phyloP scores from a whole-genome alignment of 257 asterid genomes.

The Rauvolfia tetraphylla region DNA sequence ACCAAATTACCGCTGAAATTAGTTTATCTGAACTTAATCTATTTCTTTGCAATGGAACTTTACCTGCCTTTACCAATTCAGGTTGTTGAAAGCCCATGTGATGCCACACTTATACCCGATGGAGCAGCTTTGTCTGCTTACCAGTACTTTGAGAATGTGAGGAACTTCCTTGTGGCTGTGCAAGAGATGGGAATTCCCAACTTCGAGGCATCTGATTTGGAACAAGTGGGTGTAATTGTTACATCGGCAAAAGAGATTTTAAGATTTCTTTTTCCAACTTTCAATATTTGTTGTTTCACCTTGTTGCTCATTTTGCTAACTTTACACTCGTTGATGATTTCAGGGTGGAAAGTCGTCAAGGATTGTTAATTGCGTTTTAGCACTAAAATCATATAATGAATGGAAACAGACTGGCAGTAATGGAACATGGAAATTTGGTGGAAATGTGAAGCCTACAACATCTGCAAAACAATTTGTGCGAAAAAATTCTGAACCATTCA shows the following conservation, averaged over 20 bases:
- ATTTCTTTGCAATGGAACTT: neutral
- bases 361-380: conserved; percentile 83
- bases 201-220: conserved; percentile 95
- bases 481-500: conserved; percentile 86
- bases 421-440: conserved; percentile 91
- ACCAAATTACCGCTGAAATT: neutral
- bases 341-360: conserved; percentile 98
- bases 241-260: neutral
- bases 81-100: conserved; percentile 90
- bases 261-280: neutral
- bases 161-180: conserved; percentile 89
- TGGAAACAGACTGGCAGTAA: conserved; percentile 79
- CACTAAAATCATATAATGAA: conserved; percentile 75
- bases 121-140: conserved; percentile 94
- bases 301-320: conserved; percentile 4
- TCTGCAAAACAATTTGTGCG: conserved; percentile 75
- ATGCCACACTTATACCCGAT: conserved; percentile 67
- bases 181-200: conserved; percentile 89
- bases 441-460: conserved; percentile 58
- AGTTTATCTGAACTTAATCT: conserved; percentile 2
- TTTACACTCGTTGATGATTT: conserved; percentile 4
- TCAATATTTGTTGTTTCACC: neutral
- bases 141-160: conserved; percentile 89
- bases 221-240: conserved; percentile 54
- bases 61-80: conserved; percentile 30